Evolutionary conservation across 805 yeast genomes (phyloP), one percentile per base, ranked within the genome.

Genomic region (Candida verbasci): DNA sequence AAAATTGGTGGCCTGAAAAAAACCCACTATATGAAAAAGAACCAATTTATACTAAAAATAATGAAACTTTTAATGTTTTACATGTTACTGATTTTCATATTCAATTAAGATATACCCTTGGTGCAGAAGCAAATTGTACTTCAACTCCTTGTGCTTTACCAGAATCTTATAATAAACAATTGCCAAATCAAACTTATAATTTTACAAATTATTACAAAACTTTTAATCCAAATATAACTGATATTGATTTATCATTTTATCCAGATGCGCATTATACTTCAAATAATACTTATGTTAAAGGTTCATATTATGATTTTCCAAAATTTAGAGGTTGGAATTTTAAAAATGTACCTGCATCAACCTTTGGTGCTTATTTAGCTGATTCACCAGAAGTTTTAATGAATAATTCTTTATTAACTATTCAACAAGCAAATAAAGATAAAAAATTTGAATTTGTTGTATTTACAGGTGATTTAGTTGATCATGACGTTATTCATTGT

Each of bases 401-500:
- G 48, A 80, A 79, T 52, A 72, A 73, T 45, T 70, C 83, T 7
- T 58, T 80, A 53, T 60, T 62, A 29, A 38, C 46, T 15, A 37
- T 48, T 22, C 34, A 43, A 24, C 26, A 42, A 17, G 41, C 43
- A 3, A 31, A 42, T 24, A 21, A 38, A n/a, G 45, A 45, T 12
- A 60, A 62, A 34, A 47, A 62, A 6, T 80, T 71, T 46, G 80
- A 78, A 35, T 82, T 82, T 50, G 70, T 80, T 3, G 56, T 82
- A 23, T 81, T 81, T 64, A 82, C 87, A 3, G 87, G 87, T 40
- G 88, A 82, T 50, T 63, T 80, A 52, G 80, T 81, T 34, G 87
- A 81, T 54, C 88, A 81, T 49, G 80, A 75, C 46, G 76, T 72
- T 37, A 49, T 62, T 9, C 65, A 68, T 31, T 67, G 71, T 48